Evolutionary conservation across 2,329 filamentous ascomycete species (phyloP), one percentile per base, ranked within the genome.

Genomic region (Fusarium palustre): DNA sequence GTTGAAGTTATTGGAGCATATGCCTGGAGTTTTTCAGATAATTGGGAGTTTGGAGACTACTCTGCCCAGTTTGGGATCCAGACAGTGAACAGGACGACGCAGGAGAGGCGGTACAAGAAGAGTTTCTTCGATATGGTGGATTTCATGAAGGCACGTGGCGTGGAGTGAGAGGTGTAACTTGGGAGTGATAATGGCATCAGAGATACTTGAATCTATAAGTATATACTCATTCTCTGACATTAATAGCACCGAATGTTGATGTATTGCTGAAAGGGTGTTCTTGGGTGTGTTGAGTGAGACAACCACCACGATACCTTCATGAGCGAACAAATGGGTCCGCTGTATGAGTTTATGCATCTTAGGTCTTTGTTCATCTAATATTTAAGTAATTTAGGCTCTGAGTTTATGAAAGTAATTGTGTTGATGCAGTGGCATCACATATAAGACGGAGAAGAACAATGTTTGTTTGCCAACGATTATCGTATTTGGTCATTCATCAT

Each of bases 101-200:
- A 85, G 73, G 79, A 83, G 64, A 75, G 86, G 25, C 74, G 78
- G 39, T 88, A 83, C 55, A 88, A 88, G 78, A 86, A 86, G 79
- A 87, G 85, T 50, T 86, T 88, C 69, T 88, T 88, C 69, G 86
- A 88, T 55, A 74, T 85, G 69, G 84, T 87, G 18, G 84, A 87
- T 69, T 87, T 87, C 60, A 75, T 86, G 69, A 75, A 74, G 57
- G 71, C 76, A 1, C 71, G 76, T 2, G 74, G 74, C 2, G 73
- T 73, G 0, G 67, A 76, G 50, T 76, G 43, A 34, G 18, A 34
- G 8, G 20, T 2, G 7, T 30, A 3, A 25, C 8, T 2, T 18
- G 10, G 5, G 20, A 11, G 18, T 9, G 18, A 10, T 18, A 16
- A 28, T 18, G 3, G 4, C 9, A 39, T 25, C 18, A 20, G 34